phyloP scores from a whole-genome alignment of 2,329 filamentous ascomycete genomes.

The Fusarium sp. region DNA sequence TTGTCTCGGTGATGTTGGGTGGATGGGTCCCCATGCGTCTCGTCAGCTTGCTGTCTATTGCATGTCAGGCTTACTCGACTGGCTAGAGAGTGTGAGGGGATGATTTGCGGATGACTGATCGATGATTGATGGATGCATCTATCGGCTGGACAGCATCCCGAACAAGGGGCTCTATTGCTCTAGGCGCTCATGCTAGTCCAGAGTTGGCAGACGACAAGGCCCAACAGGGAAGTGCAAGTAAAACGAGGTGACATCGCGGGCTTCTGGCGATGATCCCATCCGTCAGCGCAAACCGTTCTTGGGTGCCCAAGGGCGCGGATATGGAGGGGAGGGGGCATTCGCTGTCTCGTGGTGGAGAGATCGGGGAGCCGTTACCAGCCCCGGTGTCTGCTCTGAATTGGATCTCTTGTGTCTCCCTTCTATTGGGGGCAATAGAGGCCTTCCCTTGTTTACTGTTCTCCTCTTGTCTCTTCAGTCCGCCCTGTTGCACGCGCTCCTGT shows the following conservation, averaged over 20 bases:
- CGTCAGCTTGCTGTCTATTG: background rate
- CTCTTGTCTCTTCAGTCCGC: background rate
- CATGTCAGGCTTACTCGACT: background rate
- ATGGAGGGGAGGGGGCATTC: constrained; percentile 6
- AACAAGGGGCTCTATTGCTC: constrained; percentile 16
- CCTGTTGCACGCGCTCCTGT: background rate
- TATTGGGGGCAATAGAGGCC: background rate
- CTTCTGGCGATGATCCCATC: constrained; percentile 26
- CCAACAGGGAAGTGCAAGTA: constrained; percentile 28
- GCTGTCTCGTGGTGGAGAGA: constrained; percentile 26
- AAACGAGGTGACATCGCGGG: constrained; percentile 29
- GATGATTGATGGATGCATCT: constrained; percentile 34
- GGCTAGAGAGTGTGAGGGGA: constrained; percentile 14
- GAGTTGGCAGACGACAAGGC: constrained; percentile 27
- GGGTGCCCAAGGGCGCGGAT: constrained; percentile 22
- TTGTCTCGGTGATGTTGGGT: constrained; percentile 4
- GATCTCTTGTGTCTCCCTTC: background rate
- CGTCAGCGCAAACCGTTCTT: constrained; percentile 28
- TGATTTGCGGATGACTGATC: constrained; percentile 19
- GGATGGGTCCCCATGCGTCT: constrained; percentile 1
- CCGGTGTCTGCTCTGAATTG: background rate
- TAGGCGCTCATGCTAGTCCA: constrained; percentile 24
- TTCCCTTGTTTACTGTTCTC: background rate
- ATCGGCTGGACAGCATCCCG: constrained; percentile 31
- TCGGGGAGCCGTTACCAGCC: constrained; percentile 31